Evolutionary conservation across 2,329 filamentous ascomycete species (phyloP).

Genomic region (Botrytis aclada): DNA sequence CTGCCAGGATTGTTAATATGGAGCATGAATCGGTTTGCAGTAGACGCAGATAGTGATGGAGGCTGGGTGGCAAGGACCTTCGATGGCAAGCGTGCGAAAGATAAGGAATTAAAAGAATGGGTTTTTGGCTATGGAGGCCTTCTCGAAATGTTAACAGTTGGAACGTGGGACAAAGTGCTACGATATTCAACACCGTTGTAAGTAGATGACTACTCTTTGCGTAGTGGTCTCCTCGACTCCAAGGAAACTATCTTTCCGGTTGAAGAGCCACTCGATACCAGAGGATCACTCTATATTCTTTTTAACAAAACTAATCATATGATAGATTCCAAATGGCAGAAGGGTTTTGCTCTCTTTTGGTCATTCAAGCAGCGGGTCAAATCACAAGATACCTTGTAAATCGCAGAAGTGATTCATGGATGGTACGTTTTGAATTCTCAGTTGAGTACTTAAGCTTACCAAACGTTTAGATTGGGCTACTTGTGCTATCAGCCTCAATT

Average conservation of each 20-base stretch:
- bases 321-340: conserved; percentile 78
- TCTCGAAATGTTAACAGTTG: conserved; percentile 75
- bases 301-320: conserved; percentile 1
- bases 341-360: conserved; percentile 92
- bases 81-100: conserved; percentile 59
- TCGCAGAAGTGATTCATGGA: conserved; percentile 89
- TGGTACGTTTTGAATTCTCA: conserved; percentile 57
- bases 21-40: conserved; percentile 91
- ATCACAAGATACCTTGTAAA: conserved; percentile 96
- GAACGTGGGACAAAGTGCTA: conserved; percentile 83
- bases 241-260: background rate
- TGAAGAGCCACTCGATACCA: background rate
- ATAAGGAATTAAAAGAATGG: conserved; percentile 75
- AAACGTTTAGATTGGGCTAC: conserved; percentile 68
- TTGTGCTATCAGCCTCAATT: conserved; percentile 83
- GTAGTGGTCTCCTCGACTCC: background rate
- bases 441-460: conserved; percentile 21
- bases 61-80: conserved; percentile 83
- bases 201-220: conserved; percentile 2
- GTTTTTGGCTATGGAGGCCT: conserved; percentile 83
- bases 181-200: conserved; percentile 81
- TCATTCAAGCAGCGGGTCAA: conserved; percentile 92
- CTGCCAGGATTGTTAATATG: conserved; percentile 87
- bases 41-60: conserved; percentile 69
- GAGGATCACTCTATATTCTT: background rate